A percentile compares a stretch with the other conserved stretches of the same genome.
Conservation (phyloP, 768 basidiomycete species). For the Boletus reticulatus region DNA sequence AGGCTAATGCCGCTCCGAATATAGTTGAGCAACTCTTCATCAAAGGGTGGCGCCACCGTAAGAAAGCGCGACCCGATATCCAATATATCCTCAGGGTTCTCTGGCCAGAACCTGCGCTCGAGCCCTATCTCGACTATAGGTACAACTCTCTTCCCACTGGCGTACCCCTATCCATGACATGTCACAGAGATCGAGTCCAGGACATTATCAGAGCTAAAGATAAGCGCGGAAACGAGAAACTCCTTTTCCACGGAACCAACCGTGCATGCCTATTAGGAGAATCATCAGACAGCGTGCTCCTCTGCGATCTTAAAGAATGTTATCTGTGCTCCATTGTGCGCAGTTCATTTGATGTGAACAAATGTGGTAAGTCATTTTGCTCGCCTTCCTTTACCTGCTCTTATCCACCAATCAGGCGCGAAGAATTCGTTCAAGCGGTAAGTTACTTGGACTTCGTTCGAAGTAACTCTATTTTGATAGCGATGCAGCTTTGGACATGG, state of each 20-base stretch:
- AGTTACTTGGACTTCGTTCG: not conserved
- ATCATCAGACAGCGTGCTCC: conserved; percentile 40
- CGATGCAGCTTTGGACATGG: conserved; percentile 59
- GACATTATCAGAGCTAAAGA: conserved; percentile 22
- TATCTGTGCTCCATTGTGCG: conserved; percentile 56
- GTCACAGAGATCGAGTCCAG: conserved; percentile 28
- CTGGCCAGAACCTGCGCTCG: conserved; percentile 41
- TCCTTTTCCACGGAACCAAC: conserved; percentile 69
- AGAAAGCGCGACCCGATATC: conserved; percentile 48
- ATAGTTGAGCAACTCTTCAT: conserved; percentile 50
- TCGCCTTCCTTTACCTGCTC: conserved; percentile 1
- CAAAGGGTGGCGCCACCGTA: conserved; percentile 55
- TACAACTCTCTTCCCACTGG: conserved; percentile 23
- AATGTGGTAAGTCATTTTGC: conserved; percentile 46
- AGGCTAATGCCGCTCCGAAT: not conserved
- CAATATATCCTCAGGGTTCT: conserved; percentile 52
- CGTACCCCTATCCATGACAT: conserved; percentile 7
- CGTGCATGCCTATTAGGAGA: conserved; percentile 60
- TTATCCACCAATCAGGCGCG: conserved; percentile 36
- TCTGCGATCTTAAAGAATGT: conserved; percentile 51
- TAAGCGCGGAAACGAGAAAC: conserved; percentile 47
- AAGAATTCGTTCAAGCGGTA: conserved; percentile 57
- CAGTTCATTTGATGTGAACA: conserved; percentile 56
- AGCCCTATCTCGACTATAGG: conserved; percentile 48
- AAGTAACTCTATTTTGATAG: not conserved